Conservation (phyloP, 495 filamentous ascomycete species). For the Tuber umbilicatum region DNA sequence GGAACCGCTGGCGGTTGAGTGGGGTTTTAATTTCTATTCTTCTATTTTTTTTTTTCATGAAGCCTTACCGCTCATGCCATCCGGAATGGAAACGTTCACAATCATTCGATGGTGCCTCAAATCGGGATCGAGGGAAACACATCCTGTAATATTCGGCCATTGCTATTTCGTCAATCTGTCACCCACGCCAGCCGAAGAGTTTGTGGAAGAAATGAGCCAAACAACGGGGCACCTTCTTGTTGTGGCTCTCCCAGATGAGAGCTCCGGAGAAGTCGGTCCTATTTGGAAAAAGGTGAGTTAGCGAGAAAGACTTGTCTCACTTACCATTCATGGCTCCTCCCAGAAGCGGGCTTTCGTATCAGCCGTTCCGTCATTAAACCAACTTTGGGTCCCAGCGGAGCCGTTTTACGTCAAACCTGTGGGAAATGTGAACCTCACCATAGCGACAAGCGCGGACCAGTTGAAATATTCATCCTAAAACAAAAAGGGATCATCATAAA, state of each 20-base stretch:
- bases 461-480: background rate
- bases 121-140: constrained; percentile 58
- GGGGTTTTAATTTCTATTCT: background rate
- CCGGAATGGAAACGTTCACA: constrained; percentile 69
- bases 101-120: constrained; percentile 55
- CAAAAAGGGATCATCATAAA: background rate
- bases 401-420: constrained; percentile 32
- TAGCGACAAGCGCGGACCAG: constrained; percentile 20
- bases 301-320: constrained; percentile 41
- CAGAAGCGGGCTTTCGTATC: constrained; percentile 80
- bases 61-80: constrained; percentile 63
- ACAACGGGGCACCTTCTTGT: constrained; percentile 49
- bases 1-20: background rate
- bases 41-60: constrained; percentile 10
- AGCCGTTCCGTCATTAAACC: constrained; percentile 74
- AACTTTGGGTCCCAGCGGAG: constrained; percentile 41
- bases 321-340: constrained; percentile 74
- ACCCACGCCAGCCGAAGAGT: constrained; percentile 26
- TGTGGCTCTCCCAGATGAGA: constrained; percentile 50
- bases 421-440: constrained; percentile 49
- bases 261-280: constrained; percentile 27
- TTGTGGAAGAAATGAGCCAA: constrained; percentile 17
- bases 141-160: constrained; percentile 43
- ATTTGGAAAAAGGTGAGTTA: constrained; percentile 26
- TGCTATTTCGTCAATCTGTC: constrained; percentile 22